These are phyloP conservation scores for Endocalyx cinctus DNA, from an alignment of 2,329 filamentous ascomycete genomes.

Conservation along the genomic window DNA sequence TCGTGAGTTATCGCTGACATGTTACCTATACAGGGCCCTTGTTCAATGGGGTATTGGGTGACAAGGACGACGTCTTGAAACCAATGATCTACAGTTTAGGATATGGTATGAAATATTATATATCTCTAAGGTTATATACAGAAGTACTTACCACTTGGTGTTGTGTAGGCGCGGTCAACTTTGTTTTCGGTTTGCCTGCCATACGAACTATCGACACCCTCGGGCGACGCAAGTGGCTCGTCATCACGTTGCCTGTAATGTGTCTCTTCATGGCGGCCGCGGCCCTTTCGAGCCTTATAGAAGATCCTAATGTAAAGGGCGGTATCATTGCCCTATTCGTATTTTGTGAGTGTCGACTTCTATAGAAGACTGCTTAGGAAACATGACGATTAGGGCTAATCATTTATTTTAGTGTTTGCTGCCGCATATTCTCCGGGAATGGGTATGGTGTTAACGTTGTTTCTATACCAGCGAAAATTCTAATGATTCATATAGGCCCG, in stretches of 20 bases:
- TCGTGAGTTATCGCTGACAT: too few species aligned
- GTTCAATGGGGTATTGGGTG: constrained; percentile 7
- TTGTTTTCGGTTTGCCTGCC: constrained; percentile 36
- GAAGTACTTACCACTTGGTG: too few species aligned
- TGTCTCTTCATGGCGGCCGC: constrained; percentile 35
- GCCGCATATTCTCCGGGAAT: constrained; percentile 36
- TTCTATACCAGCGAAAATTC: neutral
- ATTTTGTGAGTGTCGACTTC: constrained; percentile 19
- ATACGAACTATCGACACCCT: constrained; percentile 36
- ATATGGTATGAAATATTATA: too few species aligned
- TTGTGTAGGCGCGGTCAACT: constrained; percentile 37
- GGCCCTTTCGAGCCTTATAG: constrained; percentile 28
- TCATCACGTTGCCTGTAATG: constrained; percentile 40
- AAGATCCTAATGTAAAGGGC: constrained; percentile 11
- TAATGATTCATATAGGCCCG: constrained; percentile 37
- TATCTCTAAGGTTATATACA: too few species aligned
- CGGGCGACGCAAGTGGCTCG: constrained; percentile 38
- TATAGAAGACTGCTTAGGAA: too few species aligned
- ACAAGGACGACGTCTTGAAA: constrained; percentile 12
- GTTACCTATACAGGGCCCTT: too few species aligned
- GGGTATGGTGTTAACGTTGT: constrained; percentile 11
- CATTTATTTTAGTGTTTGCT: constrained; percentile 29
- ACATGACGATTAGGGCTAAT: neutral
- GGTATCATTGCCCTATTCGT: constrained; percentile 33
- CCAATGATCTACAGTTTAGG: constrained; percentile 29